Evolutionary conservation across 169 alveolate genomes (phyloP).

Genomic region (Besnoitia besnoiti): DNA sequence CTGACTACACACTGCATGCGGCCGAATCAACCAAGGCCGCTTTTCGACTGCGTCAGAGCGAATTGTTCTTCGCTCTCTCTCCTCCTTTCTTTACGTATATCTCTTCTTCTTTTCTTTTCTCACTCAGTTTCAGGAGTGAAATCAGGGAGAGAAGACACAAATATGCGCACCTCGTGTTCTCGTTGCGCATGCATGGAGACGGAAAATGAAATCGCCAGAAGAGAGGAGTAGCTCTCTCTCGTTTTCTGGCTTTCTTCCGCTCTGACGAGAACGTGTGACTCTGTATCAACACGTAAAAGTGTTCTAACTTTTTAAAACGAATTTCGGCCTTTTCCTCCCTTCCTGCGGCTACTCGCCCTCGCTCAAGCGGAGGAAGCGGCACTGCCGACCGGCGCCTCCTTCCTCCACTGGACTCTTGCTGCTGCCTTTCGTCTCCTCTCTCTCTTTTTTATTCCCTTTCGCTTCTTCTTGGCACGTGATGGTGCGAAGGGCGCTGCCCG

Average conservation of each 20-base stretch:
- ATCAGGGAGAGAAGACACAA: not conserved
- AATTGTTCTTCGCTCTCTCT: not conserved
- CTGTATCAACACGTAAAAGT: no score
- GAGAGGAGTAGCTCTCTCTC: no score
- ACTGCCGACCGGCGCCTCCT: not conserved
- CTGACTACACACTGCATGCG: no score
- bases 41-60: no score
- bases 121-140: not conserved
- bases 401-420: not conserved
- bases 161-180: no score
- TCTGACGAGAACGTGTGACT: not conserved
- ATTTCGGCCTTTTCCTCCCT: no score
- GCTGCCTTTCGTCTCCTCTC: not conserved
- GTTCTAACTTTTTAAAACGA: no score
- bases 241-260: not conserved
- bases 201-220: no score
- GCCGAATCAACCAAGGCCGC: no score
- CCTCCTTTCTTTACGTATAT: not conserved
- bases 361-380: no score
- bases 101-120: not conserved
- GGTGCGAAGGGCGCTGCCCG: no score
- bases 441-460: not conserved
- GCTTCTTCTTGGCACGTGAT: not conserved
- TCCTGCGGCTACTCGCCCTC: not conserved
- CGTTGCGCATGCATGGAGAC: no score